Percentiles rank a stretch among this genome's conserved stretches.
Evolutionary conservation across 2,329 filamentous ascomycete species (phyloP).

Genomic region (Aspergillus sp.): DNA sequence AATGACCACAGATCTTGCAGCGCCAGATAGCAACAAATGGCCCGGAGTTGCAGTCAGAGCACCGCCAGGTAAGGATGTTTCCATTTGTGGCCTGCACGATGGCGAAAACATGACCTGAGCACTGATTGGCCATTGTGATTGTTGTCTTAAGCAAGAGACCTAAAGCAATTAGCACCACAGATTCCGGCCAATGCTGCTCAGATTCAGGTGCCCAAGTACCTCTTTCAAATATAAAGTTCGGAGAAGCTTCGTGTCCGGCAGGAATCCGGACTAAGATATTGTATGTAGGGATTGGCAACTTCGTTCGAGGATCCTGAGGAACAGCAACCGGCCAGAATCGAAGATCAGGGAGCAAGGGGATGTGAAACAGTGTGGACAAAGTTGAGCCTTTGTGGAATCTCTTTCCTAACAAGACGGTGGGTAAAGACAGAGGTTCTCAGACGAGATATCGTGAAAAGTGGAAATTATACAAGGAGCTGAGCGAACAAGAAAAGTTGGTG

Average conservation of each 20-base stretch:
- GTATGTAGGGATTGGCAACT: slow-evolving; percentile 1
- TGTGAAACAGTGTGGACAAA: slow-evolving; percentile 12
- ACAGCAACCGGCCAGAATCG: slow-evolving; percentile 1
- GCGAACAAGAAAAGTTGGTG: slow-evolving; percentile 5
- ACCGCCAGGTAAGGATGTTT: slow-evolving; percentile 50
- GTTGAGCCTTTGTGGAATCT: background rate
- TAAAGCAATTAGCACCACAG: slow-evolving; percentile 11
- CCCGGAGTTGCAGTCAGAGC: slow-evolving; percentile 47
- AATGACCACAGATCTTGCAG: slow-evolving; percentile 48
- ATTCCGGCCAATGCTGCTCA: background rate
- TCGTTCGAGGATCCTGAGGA: background rate
- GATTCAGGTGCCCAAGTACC: slow-evolving; percentile 1
- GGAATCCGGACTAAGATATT: background rate
- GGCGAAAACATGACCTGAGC: slow-evolving; percentile 43
- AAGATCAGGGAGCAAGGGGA: slow-evolving; percentile 17
- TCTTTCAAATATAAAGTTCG: slow-evolving; percentile 4
- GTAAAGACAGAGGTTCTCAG: background rate
- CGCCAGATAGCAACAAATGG: slow-evolving; percentile 49
- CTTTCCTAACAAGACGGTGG: slow-evolving; percentile 4
- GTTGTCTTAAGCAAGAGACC: slow-evolving; percentile 4
- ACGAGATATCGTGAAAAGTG: slow-evolving; percentile 2
- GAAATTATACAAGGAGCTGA: background rate
- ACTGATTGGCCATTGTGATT: slow-evolving; percentile 44
- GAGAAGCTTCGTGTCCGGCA: slow-evolving; percentile 9
- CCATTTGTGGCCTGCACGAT: slow-evolving; percentile 48